Evolutionary conservation across 1,139 yeast species (phyloP).

Genomic region (Wickerhamomyces sp.): DNA sequence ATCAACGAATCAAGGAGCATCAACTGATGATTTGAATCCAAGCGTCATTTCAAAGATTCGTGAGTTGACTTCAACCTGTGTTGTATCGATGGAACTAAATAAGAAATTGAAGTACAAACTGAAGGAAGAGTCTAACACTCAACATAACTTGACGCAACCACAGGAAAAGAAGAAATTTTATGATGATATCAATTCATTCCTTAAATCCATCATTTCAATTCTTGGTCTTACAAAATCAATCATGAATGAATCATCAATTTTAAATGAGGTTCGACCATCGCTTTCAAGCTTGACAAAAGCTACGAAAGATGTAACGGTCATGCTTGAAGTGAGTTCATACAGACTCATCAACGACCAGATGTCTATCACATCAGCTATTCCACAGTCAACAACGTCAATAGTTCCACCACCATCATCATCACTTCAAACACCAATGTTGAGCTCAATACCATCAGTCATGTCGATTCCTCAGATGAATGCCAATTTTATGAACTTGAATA

Average conservation of each 20-base stretch:
- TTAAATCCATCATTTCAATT: slow-evolving; percentile 78
- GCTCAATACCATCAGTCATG: slow-evolving; percentile 22
- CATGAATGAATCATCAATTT: slow-evolving; percentile 73
- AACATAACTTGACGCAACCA: slow-evolving; percentile 13
- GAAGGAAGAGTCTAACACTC: slow-evolving; percentile 35
- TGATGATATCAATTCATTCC: slow-evolving; percentile 80
- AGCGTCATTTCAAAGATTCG: slow-evolving; percentile 47
- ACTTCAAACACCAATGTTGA: slow-evolving; percentile 19
- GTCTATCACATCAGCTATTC: slow-evolving; percentile 13
- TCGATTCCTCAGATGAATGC: slow-evolving; percentile 22
- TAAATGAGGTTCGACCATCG: slow-evolving; percentile 75
- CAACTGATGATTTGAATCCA: neutral
- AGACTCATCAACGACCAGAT: slow-evolving; percentile 27
- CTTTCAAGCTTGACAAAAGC: slow-evolving; percentile 80
- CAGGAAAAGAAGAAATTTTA: slow-evolving; percentile 66
- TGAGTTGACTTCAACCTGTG: slow-evolving; percentile 76
- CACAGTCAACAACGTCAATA: slow-evolving; percentile 14
- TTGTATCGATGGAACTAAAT: slow-evolving; percentile 75
- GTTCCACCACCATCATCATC: slow-evolving; percentile 17
- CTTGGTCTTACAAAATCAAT: slow-evolving; percentile 78
- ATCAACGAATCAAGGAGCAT: slow-evolving; percentile 1
- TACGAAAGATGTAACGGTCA: slow-evolving; percentile 83
- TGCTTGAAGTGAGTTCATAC: slow-evolving; percentile 61
- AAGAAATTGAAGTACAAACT: slow-evolving; percentile 58
- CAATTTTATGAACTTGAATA: slow-evolving; percentile 10